A percentile compares a stretch with the other conserved stretches of the same genome.
phyloP scores from a whole-genome alignment of 805 yeast species.

The Kluyveromyces wickerhamii region DNA sequence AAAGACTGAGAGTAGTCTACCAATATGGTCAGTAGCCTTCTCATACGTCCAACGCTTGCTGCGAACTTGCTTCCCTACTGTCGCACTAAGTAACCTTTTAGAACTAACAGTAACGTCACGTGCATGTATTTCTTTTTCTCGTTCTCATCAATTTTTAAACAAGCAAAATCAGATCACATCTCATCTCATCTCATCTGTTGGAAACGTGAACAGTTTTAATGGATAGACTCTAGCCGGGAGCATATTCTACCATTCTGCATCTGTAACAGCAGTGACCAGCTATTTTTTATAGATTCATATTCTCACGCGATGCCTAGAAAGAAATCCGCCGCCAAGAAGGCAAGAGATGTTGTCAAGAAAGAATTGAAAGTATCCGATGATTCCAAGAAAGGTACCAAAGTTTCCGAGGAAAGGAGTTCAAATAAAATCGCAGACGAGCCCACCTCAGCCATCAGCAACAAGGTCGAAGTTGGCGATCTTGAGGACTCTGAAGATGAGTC shows the following conservation, averaged over 20 bases:
- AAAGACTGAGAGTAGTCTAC: too few species aligned
- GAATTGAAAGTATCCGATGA: constrained; percentile 12
- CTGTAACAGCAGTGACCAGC: too few species aligned
- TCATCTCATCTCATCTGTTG: constrained; percentile 10
- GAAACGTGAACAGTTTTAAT: neutral
- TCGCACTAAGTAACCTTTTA: too few species aligned
- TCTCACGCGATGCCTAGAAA: constrained; percentile 61
- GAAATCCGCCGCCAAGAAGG: constrained; percentile 75
- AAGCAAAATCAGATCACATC: constrained; percentile 7
- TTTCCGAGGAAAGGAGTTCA: constrained; percentile 8
- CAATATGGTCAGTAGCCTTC: too few species aligned
- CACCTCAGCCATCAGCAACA: constrained; percentile 24
- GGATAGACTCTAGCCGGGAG: too few species aligned
- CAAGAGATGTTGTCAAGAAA: constrained; percentile 38
- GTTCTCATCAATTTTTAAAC: neutral
- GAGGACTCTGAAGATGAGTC: constrained; percentile 38
- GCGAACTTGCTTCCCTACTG: too few species aligned
- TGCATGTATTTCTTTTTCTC: neutral
- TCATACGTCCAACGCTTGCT: too few species aligned
- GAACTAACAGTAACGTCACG: too few species aligned
- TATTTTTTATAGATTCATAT: too few species aligned
- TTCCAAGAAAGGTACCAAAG: constrained; percentile 12
- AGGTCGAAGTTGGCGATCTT: constrained; percentile 21
- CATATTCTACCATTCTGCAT: too few species aligned
- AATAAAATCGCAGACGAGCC: constrained; percentile 10